Evolutionary conservation across 768 basidiomycete species (phyloP).

Genomic region (Boletus tomentosulus): DNA sequence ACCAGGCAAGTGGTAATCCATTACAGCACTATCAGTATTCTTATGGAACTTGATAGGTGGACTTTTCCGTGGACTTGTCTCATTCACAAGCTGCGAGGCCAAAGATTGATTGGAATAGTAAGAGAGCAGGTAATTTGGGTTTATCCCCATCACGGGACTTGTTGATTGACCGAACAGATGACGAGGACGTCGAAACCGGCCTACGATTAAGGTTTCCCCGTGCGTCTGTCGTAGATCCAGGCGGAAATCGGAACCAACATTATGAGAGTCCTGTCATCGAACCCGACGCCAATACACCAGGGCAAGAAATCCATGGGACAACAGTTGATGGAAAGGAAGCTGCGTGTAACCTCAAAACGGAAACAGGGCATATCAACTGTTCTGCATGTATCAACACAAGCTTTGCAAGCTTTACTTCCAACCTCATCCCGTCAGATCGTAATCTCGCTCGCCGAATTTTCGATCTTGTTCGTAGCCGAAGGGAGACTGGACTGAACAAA

Average conservation of each 20-base stretch:
- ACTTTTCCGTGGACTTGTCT: conserved; percentile 67
- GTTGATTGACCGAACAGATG: conserved; percentile 45
- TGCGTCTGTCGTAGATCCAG: conserved; percentile 9
- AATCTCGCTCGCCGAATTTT: conserved; percentile 17
- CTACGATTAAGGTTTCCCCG: conserved; percentile 45
- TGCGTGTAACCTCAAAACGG: conserved; percentile 41
- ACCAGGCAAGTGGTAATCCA: conserved; percentile 47
- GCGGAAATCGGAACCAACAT: conserved; percentile 9
- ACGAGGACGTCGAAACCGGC: conserved; percentile 76
- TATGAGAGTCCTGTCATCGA: conserved; percentile 11
- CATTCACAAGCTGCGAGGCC: conserved; percentile 52
- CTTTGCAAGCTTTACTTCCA: conserved; percentile 18
- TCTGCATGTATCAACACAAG: conserved; percentile 25
- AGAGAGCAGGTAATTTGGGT: conserved; percentile 65
- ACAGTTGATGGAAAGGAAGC: conserved; percentile 40
- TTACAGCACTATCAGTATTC: neutral
- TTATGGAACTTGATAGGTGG: conserved; percentile 43
- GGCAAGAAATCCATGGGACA: conserved; percentile 38
- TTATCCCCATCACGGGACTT: neutral
- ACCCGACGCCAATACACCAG: conserved; percentile 13
- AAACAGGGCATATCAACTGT: conserved; percentile 32
- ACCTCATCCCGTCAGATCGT: conserved; percentile 19
- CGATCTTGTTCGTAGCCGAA: conserved; percentile 10
- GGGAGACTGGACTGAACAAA: conserved; percentile 28
- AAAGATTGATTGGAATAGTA: conserved; percentile 78